These are phyloP conservation scores for Populus tremula DNA, from an alignment of 345 rosid genomes.

Conservation along the genomic window DNA sequence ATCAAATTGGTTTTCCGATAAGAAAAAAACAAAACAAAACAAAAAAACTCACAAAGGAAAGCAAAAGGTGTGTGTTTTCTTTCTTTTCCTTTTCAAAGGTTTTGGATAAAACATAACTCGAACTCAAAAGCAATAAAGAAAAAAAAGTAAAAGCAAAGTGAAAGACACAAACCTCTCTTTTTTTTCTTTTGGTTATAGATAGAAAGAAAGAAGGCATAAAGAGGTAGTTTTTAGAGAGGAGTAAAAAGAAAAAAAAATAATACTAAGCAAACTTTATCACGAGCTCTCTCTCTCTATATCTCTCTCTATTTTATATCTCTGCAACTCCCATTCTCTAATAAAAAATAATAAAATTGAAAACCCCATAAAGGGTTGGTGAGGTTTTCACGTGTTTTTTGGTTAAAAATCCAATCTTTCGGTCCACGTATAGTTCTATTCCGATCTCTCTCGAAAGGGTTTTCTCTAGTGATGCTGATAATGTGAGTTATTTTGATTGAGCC, in stretches of 20 bases:
- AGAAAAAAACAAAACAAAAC: neutral
- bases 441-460: constrained; percentile 12
- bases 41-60: neutral
- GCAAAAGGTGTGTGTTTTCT: neutral
- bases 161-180: too few relatives aligned
- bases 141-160: neutral
- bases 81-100: neutral
- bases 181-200: neutral
- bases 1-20: neutral
- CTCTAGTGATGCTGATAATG: constrained; percentile 18
- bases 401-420: neutral
- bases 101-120: constrained; percentile 6
- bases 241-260: neutral
- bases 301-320: constrained; percentile 13
- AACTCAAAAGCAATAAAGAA: neutral
- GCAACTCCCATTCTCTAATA: neutral
- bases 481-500: constrained; percentile 10
- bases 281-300: constrained; percentile 26
- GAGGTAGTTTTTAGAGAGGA: neutral
- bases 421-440: constrained; percentile 2
- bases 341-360: neutral
- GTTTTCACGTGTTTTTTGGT: constrained; percentile 40
- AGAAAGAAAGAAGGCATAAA: neutral
- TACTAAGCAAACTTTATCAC: constrained; percentile 5
- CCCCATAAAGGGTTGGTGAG: constrained; percentile 34